Evolutionary conservation across 129 eudicot genomes (phyloP).

Genomic region (Flaveria linearis): DNA sequence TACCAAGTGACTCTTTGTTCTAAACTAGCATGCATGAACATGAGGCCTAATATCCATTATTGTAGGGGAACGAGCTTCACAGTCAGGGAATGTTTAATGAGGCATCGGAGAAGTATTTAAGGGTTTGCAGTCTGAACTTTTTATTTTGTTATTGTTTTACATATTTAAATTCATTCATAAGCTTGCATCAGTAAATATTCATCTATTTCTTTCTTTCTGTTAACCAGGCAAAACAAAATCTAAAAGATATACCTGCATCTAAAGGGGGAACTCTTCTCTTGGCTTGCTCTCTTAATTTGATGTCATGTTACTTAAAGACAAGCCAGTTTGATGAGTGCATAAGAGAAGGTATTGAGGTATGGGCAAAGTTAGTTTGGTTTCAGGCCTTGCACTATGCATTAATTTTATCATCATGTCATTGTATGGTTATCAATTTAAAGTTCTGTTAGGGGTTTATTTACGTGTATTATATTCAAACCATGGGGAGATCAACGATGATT

Average conservation of each 20-base stretch:
- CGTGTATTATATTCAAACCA: background rate
- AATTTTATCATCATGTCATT: background rate
- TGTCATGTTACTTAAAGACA: constrained; percentile 94
- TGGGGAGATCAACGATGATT: background rate
- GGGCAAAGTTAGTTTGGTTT: background rate
- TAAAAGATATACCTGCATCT: constrained; percentile 63
- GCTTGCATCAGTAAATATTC: background rate
- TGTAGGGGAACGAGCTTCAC: constrained; percentile 89
- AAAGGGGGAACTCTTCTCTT: constrained; percentile 60
- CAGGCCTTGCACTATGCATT: background rate
- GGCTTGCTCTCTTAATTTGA: constrained; percentile 89
- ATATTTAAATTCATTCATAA: constrained; percentile 1
- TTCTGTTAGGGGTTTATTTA: background rate
- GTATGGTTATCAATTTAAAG: background rate
- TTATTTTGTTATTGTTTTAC: background rate
- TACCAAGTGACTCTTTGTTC: background rate
- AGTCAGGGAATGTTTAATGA: constrained; percentile 70
- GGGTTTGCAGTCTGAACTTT: constrained; percentile 39
- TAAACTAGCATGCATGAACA: constrained; percentile 1
- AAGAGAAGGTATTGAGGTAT: constrained; percentile 90
- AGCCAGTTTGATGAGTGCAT: constrained; percentile 78
- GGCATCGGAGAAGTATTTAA: constrained; percentile 77
- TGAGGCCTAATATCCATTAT: constrained; percentile 24
- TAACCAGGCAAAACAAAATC: constrained; percentile 73
- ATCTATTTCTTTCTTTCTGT: background rate